A percentile compares a stretch with the other conserved stretches of the same genome.
phyloP scores from a whole-genome alignment of 2,329 filamentous ascomycete genomes.

The Rhexocercosporidium sp. region DNA sequence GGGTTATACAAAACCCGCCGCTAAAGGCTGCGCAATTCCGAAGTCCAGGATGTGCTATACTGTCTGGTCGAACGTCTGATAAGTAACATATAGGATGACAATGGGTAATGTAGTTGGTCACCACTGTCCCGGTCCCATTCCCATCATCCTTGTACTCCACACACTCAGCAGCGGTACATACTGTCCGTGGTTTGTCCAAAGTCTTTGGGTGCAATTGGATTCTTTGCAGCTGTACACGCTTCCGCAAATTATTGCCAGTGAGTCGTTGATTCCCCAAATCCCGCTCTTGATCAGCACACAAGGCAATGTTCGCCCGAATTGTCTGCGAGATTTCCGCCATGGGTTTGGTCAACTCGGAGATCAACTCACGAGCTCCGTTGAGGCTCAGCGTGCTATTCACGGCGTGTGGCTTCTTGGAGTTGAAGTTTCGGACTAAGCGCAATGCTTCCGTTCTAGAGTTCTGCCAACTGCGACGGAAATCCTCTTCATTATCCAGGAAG shows the following conservation, averaged over 20 bases:
- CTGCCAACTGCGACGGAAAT: too few species aligned
- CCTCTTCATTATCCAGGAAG: slow-evolving; percentile 40
- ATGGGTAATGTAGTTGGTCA: slow-evolving; percentile 40
- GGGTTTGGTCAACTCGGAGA: slow-evolving; percentile 46
- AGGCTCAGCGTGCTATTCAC: slow-evolving; percentile 47
- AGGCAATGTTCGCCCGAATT: slow-evolving; percentile 42
- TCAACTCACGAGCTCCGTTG: slow-evolving; percentile 45
- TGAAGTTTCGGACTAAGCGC: too few species aligned
- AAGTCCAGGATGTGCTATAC: slow-evolving; percentile 36
- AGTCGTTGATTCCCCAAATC: slow-evolving; percentile 26
- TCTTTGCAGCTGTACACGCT: too few species aligned
- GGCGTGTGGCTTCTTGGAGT: slow-evolving; percentile 39
- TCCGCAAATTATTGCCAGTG: too few species aligned
- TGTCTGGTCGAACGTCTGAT: slow-evolving; percentile 36
- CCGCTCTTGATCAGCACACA: slow-evolving; percentile 41
- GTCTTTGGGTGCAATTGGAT: slow-evolving; percentile 23
- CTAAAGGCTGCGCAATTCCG: slow-evolving; percentile 40
- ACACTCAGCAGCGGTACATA: slow-evolving; percentile 43
- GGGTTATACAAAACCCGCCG: too few species aligned
- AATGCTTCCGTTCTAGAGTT: too few species aligned
- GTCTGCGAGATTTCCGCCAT: slow-evolving; percentile 45
- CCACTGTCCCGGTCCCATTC: slow-evolving; percentile 23
- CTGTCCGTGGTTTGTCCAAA: slow-evolving; percentile 40
- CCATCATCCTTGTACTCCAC: slow-evolving; percentile 32
- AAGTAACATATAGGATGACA: slow-evolving; percentile 44